Percentiles rank a stretch among this genome's conserved stretches.
Evolutionary conservation across 176 grass and related monocot genomes (phyloP).

Genomic region (Ensete ventricosum): DNA sequence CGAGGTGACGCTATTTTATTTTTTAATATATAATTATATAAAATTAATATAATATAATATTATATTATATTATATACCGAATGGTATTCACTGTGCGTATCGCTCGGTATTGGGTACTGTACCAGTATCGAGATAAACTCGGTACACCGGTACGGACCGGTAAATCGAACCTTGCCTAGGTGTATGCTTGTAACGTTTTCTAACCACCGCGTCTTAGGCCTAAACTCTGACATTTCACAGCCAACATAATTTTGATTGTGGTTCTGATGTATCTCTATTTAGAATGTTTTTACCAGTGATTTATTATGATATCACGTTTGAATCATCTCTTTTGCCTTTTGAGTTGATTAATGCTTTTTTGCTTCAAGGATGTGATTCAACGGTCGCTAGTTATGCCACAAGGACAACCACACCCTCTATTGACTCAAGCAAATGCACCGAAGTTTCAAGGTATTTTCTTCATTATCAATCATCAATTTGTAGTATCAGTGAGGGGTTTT

Average conservation of each 20-base stretch:
- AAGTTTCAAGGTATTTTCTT: constrained; percentile 52
- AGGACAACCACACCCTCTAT: constrained; percentile 38
- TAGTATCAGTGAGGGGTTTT: not conserved
- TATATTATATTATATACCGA: too few species aligned
- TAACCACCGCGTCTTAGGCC: too few species aligned
- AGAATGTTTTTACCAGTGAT: not conserved
- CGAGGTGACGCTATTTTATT: too few species aligned
- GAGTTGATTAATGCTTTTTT: not conserved
- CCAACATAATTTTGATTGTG: not conserved
- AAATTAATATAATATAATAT: too few species aligned
- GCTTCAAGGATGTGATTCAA: constrained; percentile 51
- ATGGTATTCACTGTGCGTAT: too few species aligned
- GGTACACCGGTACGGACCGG: too few species aligned
- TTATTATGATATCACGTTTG: not conserved
- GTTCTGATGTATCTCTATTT: not conserved
- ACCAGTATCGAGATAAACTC: too few species aligned
- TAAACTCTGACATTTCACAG: too few species aligned
- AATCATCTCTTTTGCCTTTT: not conserved
- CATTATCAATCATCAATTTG: not conserved
- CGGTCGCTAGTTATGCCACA: constrained; percentile 38
- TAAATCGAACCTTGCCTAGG: too few species aligned
- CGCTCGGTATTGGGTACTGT: too few species aligned
- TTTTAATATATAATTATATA: too few species aligned
- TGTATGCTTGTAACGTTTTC: too few species aligned
- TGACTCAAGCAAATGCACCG: constrained; percentile 48